Conservation (phyloP, 192 early-diverging fungal genomes). For the Entomortierella lignicola region DNA sequence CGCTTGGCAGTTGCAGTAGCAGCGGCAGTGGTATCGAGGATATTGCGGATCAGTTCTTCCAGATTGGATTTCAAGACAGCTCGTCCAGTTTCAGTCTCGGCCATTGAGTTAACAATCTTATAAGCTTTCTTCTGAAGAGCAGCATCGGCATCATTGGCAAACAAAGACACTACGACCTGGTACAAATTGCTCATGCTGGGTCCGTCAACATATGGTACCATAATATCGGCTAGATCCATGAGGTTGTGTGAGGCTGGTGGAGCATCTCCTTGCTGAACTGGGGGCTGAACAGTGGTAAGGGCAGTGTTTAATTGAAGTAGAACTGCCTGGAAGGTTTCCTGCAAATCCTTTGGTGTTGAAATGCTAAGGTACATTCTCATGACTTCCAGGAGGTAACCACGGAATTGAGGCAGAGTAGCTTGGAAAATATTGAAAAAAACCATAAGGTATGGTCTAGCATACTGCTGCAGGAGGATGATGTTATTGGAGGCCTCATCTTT, state of each 20-base stretch:
- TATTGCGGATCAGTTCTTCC: conserved; percentile 69
- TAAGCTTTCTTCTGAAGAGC: conserved; percentile 96
- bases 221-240: conserved; percentile 83
- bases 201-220: conserved; percentile 80
- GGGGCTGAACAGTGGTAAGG: conserved; percentile 61
- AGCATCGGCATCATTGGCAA: conserved; percentile 73
- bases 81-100: conserved; percentile 61
- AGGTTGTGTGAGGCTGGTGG: conserved; percentile 88
- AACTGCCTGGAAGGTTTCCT: conserved; percentile 73
- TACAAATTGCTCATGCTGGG: conserved; percentile 71
- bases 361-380: conserved; percentile 77
- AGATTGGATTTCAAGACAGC: conserved; percentile 58
- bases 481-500: conserved; percentile 68
- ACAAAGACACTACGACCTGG: conserved; percentile 62
- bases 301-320: conserved; percentile 68
- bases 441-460: conserved; percentile 76
- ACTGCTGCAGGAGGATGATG: conserved; percentile 68
- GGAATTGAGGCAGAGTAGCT: conserved; percentile 68
- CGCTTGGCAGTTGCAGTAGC: conserved; percentile 81
- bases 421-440: conserved; percentile 86
- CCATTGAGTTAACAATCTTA: conserved; percentile 80
- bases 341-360: conserved; percentile 69
- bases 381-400: conserved; percentile 75
- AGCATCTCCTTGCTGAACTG: conserved; percentile 63
- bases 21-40: conserved; percentile 79